phyloP scores from a whole-genome alignment of 2,329 filamentous ascomycete species.

The Ploettnerulaceae sp. region DNA sequence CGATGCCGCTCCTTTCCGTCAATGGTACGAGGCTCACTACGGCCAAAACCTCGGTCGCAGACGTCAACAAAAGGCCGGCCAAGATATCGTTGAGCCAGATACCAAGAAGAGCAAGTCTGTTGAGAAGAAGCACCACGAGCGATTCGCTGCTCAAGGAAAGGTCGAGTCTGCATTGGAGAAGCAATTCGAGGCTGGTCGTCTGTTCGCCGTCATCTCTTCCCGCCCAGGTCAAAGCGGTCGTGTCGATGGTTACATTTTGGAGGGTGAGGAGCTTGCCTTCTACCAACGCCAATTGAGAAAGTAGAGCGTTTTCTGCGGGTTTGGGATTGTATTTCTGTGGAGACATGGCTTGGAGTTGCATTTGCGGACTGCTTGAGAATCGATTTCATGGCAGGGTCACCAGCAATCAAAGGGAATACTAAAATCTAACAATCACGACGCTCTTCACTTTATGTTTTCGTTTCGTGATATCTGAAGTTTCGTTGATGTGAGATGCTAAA shows the following conservation, averaged over 20 bases:
- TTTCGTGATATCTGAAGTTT: background rate
- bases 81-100: conserved; percentile 45
- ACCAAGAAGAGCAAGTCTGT: conserved; percentile 91
- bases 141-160: conserved; percentile 81
- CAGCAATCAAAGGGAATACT: conserved; percentile 30
- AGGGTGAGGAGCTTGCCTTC: conserved; percentile 99
- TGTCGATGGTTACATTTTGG: conserved; percentile 94
- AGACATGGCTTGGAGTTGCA: conserved; percentile 33
- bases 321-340: conserved; percentile 32
- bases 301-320: conserved; percentile 51
- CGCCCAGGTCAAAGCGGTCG: conserved; percentile 96
- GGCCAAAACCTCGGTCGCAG: conserved; percentile 82
- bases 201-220: conserved; percentile 89
- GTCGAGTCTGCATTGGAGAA: conserved; percentile 89
- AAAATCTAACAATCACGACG: conserved; percentile 13
- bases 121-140: conserved; percentile 92
- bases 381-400: conserved; percentile 22
- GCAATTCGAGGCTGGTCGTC: conserved; percentile 98
- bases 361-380: conserved; percentile 26
- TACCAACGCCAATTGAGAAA: conserved; percentile 99
- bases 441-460: too few relatives aligned
- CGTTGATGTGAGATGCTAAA: background rate
- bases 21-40: conserved; percentile 99
- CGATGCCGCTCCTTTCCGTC: conserved; percentile 97
- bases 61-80: conserved; percentile 72